Evolutionary conservation across 805 yeast species (phyloP).

Genomic region (Starmerella apis): DNA sequence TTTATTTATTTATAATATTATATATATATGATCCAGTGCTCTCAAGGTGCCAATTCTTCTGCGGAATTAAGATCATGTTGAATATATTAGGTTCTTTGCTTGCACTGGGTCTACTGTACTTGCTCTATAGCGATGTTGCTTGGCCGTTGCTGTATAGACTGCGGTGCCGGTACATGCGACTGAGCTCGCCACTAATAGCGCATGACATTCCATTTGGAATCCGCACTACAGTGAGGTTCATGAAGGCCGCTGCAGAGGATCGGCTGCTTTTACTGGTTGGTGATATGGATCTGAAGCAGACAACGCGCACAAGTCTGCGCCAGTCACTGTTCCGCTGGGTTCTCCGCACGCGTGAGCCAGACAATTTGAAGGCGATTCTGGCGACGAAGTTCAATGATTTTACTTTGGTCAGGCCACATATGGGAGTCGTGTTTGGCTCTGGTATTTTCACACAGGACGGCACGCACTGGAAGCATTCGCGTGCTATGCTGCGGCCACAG

Average conservation of each 20-base stretch:
- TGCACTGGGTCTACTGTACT: not conserved
- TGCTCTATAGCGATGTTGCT: not conserved
- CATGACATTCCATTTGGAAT: constrained; percentile 1
- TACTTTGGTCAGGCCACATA: constrained; percentile 27
- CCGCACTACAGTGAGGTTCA: not conserved
- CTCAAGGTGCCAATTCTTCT: not conserved
- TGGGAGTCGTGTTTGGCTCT: constrained; percentile 28
- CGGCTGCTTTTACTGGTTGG: not conserved
- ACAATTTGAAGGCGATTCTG: constrained; percentile 28
- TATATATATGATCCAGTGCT: too few species aligned
- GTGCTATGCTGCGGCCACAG: constrained; percentile 33
- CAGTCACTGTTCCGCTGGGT: constrained; percentile 13
- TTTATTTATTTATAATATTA: not conserved
- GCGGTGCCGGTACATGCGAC: not conserved
- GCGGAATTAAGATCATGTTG: not conserved
- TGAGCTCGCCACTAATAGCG: not conserved
- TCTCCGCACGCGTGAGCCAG: constrained; percentile 26
- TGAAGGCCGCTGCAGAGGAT: constrained; percentile 2
- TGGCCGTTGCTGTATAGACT: constrained; percentile 2
- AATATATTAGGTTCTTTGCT: not conserved
- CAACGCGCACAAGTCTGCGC: constrained; percentile 2
- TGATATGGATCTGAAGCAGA: not conserved
- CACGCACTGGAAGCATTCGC: constrained; percentile 32
- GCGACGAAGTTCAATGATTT: constrained; percentile 31
- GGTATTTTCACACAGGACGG: constrained; percentile 34